phyloP scores from a whole-genome alignment of 495 filamentous ascomycete species.

The Baudoinia panamericana region DNA sequence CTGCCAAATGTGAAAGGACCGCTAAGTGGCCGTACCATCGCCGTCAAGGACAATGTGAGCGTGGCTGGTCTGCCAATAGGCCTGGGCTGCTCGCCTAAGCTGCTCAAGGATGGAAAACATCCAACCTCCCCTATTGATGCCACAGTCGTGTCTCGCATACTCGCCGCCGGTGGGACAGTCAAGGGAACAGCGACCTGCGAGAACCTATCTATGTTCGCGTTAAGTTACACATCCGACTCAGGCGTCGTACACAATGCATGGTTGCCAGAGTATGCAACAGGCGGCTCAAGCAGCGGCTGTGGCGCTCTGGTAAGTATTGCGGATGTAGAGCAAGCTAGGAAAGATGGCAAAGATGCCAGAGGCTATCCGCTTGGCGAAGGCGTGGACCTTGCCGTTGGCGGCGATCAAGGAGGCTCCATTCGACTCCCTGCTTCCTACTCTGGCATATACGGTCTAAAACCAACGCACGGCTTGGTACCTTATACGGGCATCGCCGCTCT shows the following conservation, averaged over 20 bases:
- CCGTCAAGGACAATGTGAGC: constrained; percentile 24
- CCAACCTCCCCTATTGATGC: constrained; percentile 26
- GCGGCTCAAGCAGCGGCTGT: constrained; percentile 46
- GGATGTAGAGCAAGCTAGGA: constrained; percentile 11
- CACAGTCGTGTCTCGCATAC: constrained; percentile 32
- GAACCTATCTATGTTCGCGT: constrained; percentile 32
- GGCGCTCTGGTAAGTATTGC: constrained; percentile 38
- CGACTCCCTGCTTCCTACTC: constrained; percentile 38
- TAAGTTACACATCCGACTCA: constrained; percentile 29
- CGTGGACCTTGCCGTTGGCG: constrained; percentile 45
- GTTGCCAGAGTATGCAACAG: constrained; percentile 33
- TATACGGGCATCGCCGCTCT: constrained; percentile 26
- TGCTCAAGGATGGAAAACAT: constrained; percentile 15
- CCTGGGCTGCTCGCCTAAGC: constrained; percentile 20
- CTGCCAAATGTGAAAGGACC: not conserved
- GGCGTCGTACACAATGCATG: constrained; percentile 31
- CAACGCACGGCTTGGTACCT: constrained; percentile 28
- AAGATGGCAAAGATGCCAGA: constrained; percentile 5
- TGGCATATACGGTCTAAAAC: constrained; percentile 32
- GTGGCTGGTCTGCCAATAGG: constrained; percentile 23
- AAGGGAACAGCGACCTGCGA: constrained; percentile 30
- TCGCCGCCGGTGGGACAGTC: constrained; percentile 32
- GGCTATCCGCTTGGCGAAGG: constrained; percentile 23
- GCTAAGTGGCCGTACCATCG: constrained; percentile 20
- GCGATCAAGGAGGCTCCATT: constrained; percentile 49